Conservation (phyloP, 169 alveolate species). For the Eimeria falciformis region DNA sequence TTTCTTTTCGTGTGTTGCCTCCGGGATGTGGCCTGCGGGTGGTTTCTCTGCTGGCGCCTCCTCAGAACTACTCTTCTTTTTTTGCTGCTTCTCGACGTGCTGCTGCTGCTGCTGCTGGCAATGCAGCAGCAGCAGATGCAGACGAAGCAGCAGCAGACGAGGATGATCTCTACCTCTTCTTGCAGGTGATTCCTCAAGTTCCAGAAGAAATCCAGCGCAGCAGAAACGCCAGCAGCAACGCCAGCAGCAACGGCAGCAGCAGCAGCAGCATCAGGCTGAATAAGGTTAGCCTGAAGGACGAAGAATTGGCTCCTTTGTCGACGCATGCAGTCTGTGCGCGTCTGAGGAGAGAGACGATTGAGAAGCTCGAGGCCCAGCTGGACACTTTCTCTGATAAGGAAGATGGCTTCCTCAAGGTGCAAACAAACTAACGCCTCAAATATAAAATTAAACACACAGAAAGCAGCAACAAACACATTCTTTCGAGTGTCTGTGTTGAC, state of each 20-base stretch:
- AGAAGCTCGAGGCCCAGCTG: not conserved
- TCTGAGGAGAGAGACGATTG: not conserved
- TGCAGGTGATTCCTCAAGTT: slow-evolving; percentile 37
- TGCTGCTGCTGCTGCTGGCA: not conserved
- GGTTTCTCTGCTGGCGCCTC: not conserved
- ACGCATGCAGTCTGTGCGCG: slow-evolving; percentile 23
- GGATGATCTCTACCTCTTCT: slow-evolving; percentile 7
- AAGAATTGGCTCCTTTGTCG: slow-evolving; percentile 1
- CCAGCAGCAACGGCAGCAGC: slow-evolving; percentile 28
- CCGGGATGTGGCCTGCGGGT: slow-evolving; percentile 26
- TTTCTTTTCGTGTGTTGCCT: slow-evolving; percentile 13
- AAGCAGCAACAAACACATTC: too few relatives aligned
- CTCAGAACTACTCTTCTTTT: slow-evolving; percentile 20
- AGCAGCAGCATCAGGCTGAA: not conserved
- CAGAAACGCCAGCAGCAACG: not conserved
- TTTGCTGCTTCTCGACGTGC: slow-evolving; percentile 18
- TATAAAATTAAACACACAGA: too few relatives aligned
- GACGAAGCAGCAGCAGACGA: not conserved
- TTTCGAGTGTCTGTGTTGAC: too few relatives aligned
- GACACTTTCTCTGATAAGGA: too few relatives aligned
- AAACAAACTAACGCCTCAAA: too few relatives aligned
- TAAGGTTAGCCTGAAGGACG: not conserved
- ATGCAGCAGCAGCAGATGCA: not conserved
- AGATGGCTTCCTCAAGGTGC: too few relatives aligned
- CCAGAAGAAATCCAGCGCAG: slow-evolving; percentile 24